Base-by-base conservation (phyloP, 805 yeast species). In the Kurtzmaniella cleridarum region DNA sequence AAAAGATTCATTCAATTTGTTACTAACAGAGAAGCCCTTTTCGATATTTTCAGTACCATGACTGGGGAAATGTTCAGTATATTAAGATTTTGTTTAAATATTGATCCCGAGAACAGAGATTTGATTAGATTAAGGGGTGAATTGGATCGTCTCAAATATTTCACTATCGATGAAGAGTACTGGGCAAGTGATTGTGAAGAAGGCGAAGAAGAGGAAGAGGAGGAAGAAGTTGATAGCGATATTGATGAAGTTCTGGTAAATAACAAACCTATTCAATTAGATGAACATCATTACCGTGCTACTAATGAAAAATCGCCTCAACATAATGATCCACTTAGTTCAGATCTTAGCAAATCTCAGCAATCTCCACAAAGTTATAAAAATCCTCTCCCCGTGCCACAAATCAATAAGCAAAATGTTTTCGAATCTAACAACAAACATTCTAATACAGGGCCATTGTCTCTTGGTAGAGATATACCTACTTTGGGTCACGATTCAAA, bases 11-110 rank as follows among this genome's bases (percentile, higher is more conserved):
- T 84, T 50, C 90, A 87, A 61, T 90, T 85, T 66, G 90, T 91
- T 10, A 76, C 83, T 27, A 85, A 86, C 52, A 76, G 96, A 49
- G 97, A 91, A 59, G 84, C 95, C 1, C 66, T 91, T 34, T 89
- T 88, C 62, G 98, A 91, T 62, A 84, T 89, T 31, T 91, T 90
- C 58, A 89, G 96, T 13, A 69, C 89, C 3, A 82, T 91, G 88
- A 78, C 93, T 38, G 79, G 78, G 38, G 96, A 89, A 54, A 74
- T 89, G 51, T 91, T 88, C 56, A 78, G 83, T n/a, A 95, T 86
- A 0, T 71, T 90, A 54, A 75, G 95, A 41, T 76, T 77, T 47
- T 73, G 84, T 44, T 69, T 91, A 40, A 82, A 95, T 10, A 75
- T 91, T 41, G 96, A 90, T 63, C 98, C 98, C 1, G 73, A 74